Base-by-base conservation (phyloP, 805 yeast genomes). In the Yarrowia keelungensis region DNA sequence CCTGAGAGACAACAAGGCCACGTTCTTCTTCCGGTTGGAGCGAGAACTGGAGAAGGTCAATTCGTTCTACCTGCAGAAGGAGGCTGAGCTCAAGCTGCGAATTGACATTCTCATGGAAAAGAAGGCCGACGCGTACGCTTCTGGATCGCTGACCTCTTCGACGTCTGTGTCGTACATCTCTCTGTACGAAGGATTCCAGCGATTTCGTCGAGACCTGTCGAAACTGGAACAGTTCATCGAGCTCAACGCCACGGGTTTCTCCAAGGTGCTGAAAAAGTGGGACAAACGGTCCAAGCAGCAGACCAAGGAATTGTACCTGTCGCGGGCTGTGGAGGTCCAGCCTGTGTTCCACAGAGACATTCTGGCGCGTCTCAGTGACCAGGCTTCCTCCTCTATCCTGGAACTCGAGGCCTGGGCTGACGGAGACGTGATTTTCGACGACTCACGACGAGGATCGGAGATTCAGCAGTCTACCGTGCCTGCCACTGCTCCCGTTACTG, bases 221-320 rank as follows among this genome's bases (percentile, higher is more conserved):
- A 84, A 97, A 70, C 81, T 95, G 36, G 97, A 95, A 76, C 98
- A 94, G 77, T 95, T 91, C 79, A 92, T 95, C 47, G 98, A 93
- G 78, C 83, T 95, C 69, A 95, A 95, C 76, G 97, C 93, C 75
- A 91, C 97, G 0, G 99, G 99, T 14, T 95, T 95, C 78, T 88
- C 96, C 26, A 95, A 95, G 79, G 98, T 92, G 38, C 85, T 95
- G 74, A 95, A 95, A 78, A 95, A 95, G 80, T 95, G 99, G 99
- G 99, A 95, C 79, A 95, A 95, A 79, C 83, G 98, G 71, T 92
- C 97, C 26, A 92, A 94, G 75, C 91, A 97, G 2, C 97, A 91
- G 73, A 92, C 97, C 8, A 92, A 93, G 75, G 99, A 95, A 76
- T 82, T 95, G 65, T 95, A 93, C 76, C 83, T 95, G 61, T 87